Evolutionary conservation across 2,329 filamentous ascomycete species (phyloP), one percentile per base, ranked within the genome.

Genomic region (Pezicula carpinea): DNA sequence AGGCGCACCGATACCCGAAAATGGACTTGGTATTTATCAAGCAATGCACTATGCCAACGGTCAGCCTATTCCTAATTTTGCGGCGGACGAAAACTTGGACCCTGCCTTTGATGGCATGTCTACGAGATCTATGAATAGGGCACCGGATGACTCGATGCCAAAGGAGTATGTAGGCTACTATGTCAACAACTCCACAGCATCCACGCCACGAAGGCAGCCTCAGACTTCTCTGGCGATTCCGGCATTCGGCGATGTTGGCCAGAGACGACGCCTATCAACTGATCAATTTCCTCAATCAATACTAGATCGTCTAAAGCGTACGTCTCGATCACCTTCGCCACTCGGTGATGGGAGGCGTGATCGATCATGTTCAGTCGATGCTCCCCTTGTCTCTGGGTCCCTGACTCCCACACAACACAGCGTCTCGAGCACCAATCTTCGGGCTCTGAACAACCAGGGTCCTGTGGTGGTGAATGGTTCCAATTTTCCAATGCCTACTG

Each of bases 11-110:
- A 55, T 67, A 2, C 52, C 66, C 0, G 60, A 59, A 29, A 63
- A 67, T 45, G 29, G 73, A 69, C 46, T 60, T 38, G 58, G 56
- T 22, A 53, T 58, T 11, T 60, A 63, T 45, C 58, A 61, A 38
- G 21, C 52, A 5, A 29, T 52, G 33, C 52, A 57, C 40, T 59
- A 48, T 53, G 40, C 67, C 17, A 80, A 79, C 48, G 75, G 76
- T 3, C 62, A 74, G 11, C 59, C 73, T 2, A 72, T 80, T 11
- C 75, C 78, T 3, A 79, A 70, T 56, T 81, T 81, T 53, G 74
- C 76, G 34, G 66, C 78, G 1, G 77, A 82, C 50, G 80, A 77
- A 43, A 63, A 52, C 50, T 38, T 43, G 3, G 61, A 61, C 4
- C 34, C 47, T 39, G 39, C 38, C 14, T 54, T 51, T 44, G 56